Evolutionary conservation across 1,284 basidiomycete genomes (phyloP).

Genomic region (Ceratobasidium sp.): DNA sequence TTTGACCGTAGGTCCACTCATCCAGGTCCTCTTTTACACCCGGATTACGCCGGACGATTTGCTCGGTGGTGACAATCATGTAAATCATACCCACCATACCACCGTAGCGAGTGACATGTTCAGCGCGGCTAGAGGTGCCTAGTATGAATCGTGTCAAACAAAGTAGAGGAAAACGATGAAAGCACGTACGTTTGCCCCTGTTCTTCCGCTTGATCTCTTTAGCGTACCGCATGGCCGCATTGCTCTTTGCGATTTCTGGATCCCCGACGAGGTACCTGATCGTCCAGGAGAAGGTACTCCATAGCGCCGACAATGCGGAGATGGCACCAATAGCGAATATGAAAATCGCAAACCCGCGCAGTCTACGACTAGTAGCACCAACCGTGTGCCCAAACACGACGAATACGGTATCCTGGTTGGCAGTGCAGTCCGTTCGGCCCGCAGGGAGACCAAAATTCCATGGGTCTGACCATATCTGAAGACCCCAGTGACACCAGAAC

Average conservation of each 20-base stretch:
- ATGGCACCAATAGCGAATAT: conserved; percentile 31
- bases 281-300: conserved; percentile 5
- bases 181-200: neutral
- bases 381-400: conserved; percentile 37
- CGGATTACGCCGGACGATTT: conserved; percentile 25
- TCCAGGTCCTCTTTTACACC: neutral
- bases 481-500: conserved; percentile 42
- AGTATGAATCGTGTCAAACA: neutral
- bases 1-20: conserved; percentile 26
- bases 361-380: neutral
- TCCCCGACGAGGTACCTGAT: neutral
- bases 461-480: conserved; percentile 37
- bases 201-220: conserved; percentile 19
- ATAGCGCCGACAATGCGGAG: conserved; percentile 1
- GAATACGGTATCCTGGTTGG: conserved; percentile 1
- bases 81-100: conserved; percentile 38
- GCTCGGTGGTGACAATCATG: conserved; percentile 44
- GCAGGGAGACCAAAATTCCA: conserved; percentile 21
- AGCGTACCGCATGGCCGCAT: conserved; percentile 19
- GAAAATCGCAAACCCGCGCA: conserved; percentile 41
- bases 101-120: conserved; percentile 36
- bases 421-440: neutral
- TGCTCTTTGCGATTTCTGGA: conserved; percentile 4
- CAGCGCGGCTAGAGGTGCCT: neutral
- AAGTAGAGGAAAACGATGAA: neutral